A percentile compares a stretch with the other conserved stretches of the same genome.
These are phyloP conservation scores for Rhizophagus clarus DNA, from an alignment of 192 early-diverging fungal species.

Conservation along the genomic window DNA sequence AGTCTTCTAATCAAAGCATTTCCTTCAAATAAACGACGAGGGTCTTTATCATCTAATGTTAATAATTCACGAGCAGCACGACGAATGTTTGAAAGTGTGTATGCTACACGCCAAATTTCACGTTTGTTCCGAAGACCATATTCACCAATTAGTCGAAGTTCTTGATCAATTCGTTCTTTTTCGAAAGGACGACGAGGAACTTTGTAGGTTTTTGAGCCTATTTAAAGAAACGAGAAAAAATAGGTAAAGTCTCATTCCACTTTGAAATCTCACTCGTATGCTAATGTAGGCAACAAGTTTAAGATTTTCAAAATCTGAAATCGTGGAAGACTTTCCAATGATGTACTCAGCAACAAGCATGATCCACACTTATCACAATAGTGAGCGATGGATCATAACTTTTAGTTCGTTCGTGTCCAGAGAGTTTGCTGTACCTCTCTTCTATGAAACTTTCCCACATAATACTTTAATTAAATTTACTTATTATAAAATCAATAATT, in stretches of 20 bases:
- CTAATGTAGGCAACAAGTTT: not conserved
- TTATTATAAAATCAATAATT: too few species aligned
- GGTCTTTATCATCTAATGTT: constrained; percentile 94
- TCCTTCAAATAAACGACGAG: constrained; percentile 98
- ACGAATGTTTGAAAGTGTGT: constrained; percentile 98
- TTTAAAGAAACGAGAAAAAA: constrained; percentile 37
- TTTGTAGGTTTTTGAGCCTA: constrained; percentile 83
- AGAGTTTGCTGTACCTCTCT: constrained; percentile 39
- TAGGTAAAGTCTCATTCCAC: constrained; percentile 7
- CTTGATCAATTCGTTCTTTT: constrained; percentile 93
- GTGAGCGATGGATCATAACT: constrained; percentile 32
- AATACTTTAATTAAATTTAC: not conserved
- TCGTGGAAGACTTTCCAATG: constrained; percentile 11
- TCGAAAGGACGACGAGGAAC: constrained; percentile 97
- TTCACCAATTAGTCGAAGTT: constrained; percentile 93
- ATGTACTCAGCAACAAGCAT: not conserved
- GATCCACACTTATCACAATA: constrained; percentile 22
- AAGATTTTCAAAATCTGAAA: not conserved
- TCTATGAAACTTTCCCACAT: constrained; percentile 6
- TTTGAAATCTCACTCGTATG: not conserved
- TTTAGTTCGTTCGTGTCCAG: constrained; percentile 55
- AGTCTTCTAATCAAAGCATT: constrained; percentile 98
- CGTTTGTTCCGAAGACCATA: constrained; percentile 99
- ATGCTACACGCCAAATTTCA: constrained; percentile 97
- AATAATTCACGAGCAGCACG: constrained; percentile 99